Base-by-base conservation (phyloP, 78 protist genomes). In the Dictyostelium firmibasis region DNA sequence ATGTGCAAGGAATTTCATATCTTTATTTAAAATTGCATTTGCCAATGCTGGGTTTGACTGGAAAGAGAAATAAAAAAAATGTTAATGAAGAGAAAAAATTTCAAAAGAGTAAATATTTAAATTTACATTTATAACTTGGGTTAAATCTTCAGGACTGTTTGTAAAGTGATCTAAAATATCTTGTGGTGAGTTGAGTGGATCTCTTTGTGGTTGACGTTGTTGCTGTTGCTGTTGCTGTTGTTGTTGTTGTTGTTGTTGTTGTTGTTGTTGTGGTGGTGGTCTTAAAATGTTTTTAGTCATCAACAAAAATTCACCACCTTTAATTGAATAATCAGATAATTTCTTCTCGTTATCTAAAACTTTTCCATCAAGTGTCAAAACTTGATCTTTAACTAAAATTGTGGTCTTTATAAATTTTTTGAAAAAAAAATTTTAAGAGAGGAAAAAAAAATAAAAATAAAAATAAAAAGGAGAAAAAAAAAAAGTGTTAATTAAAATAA, bases 41-140 rank as follows among this genome's bases (percentile, higher is more conserved):
- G 94, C 97, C 13, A 94, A 27, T 87, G 72, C 84, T 94, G 93
- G 97, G 13, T 94, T 86, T 3, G 13, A 10, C 96, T 94, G 27
- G 8, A 14, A n/a, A 43, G 7, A 8, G 23, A 23, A 33, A 62
- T 16, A 33, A 44, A 64, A 14, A 13, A 25, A 64, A 47, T n/a
- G 27, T 74, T 1, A 6, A 43, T 84, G 1, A 23, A 23, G 10
- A 33, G 41, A 70, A 20, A 41, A 18, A 33, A 44, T 25, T 4
- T 29, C 10, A 31, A 31, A 78, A 33, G 13, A 23, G 35, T 10
- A 23, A 27, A 41, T 29, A 35, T 1, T 29, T 31, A 76, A 14
- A 78, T 33, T 31, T 91, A 84, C 91, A 70, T 64, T 67, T 18
- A 78, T 44, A 11, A 92, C 25, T 10, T 81, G n/a, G 23, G 77